These are phyloP conservation scores for Chaetomium strumarium DNA, from an alignment of 2,329 filamentous ascomycete genomes.

Conservation along the genomic window DNA sequence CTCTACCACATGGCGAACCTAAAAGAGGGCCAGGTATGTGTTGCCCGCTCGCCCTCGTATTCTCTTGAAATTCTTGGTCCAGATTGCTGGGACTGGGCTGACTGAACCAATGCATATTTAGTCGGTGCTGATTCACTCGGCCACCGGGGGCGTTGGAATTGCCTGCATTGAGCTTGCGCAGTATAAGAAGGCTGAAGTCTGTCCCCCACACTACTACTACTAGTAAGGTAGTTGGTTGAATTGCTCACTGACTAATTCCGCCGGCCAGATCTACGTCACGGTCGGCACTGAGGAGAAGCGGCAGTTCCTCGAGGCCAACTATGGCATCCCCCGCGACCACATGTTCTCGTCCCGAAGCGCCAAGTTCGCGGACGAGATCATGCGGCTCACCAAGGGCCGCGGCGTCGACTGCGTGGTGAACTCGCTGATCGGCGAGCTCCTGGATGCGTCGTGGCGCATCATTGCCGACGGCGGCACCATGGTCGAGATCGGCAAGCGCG, in stretches of 20 bases:
- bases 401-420: conserved; percentile 31
- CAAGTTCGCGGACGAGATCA: conserved; percentile 27
- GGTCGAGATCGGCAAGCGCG: conserved; percentile 26
- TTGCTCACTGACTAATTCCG: too few relatives aligned
- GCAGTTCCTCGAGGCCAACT: conserved; percentile 26
- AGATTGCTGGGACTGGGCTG: neutral
- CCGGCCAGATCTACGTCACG: conserved; percentile 20
- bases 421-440: conserved; percentile 25
- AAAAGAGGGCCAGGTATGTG: conserved; percentile 16
- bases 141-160: conserved; percentile 23
- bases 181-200: conserved; percentile 21
- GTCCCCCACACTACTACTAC: too few relatives aligned
- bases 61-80: too few relatives aligned
- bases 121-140: conserved; percentile 26
- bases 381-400: conserved; percentile 22
- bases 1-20: conserved; percentile 29
- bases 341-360: conserved; percentile 31
- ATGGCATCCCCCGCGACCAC: conserved; percentile 27
- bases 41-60: neutral
- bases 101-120: neutral
- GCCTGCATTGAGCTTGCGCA: conserved; percentile 21
- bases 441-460: conserved; percentile 29
- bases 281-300: conserved; percentile 29
- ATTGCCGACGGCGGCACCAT: conserved; percentile 30
- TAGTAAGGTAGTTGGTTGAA: too few relatives aligned